These are phyloP conservation scores for Colletotrichum nymphaeae DNA, from an alignment of 2,329 filamentous ascomycete genomes.

Conservation along the genomic window DNA sequence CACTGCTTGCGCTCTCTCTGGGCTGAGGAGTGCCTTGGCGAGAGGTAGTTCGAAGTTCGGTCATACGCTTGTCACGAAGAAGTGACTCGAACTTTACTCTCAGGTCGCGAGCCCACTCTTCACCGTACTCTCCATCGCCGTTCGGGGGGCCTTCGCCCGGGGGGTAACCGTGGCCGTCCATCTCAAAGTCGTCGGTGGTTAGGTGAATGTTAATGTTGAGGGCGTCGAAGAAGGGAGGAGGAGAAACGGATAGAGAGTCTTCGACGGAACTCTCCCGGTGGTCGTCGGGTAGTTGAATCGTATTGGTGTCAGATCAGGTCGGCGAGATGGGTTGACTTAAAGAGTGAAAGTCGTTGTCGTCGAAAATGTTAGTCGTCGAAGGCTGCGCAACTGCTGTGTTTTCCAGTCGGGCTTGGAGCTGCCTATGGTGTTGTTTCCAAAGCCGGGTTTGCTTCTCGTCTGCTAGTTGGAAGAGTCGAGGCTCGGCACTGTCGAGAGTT, in stretches of 20 bases:
- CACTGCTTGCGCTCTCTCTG: constrained; percentile 64
- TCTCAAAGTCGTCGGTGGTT: constrained; percentile 39
- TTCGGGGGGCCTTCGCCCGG: constrained; percentile 43
- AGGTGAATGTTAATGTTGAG: constrained; percentile 10
- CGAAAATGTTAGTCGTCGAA: constrained; percentile 6
- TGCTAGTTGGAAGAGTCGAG: constrained; percentile 17
- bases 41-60: constrained; percentile 69
- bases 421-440: neutral
- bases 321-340: constrained; percentile 7
- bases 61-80: constrained; percentile 87
- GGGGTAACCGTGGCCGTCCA: constrained; percentile 52
- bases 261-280: constrained; percentile 22
- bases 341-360: constrained; percentile 27
- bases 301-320: neutral
- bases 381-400: constrained; percentile 3
- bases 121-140: constrained; percentile 64
- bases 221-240: constrained; percentile 21
- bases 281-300: neutral
- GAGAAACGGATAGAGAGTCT: constrained; percentile 12
- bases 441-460: neutral
- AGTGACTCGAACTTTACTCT: constrained; percentile 88
- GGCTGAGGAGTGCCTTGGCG: constrained; percentile 68
- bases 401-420: neutral
- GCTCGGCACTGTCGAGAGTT: constrained; percentile 15
- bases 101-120: constrained; percentile 82